phyloP scores from a whole-genome alignment of 208 protist species.

The Trypanosoma grayi region DNA sequence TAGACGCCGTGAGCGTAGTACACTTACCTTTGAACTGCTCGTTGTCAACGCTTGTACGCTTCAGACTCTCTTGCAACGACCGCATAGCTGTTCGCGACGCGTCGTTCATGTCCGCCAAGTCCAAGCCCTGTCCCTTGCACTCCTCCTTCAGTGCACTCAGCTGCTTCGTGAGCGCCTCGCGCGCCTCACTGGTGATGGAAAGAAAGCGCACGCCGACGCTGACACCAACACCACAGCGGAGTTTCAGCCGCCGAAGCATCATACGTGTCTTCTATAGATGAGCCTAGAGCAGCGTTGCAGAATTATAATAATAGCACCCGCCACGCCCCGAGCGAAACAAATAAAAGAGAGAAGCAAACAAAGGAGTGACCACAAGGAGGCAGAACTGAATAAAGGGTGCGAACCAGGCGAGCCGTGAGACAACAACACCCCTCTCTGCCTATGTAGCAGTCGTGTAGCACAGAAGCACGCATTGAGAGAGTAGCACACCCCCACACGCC shows the following conservation, averaged over 20 bases:
- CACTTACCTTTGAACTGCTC: constrained; percentile 74
- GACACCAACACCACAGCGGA: neutral
- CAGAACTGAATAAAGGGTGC: too few species aligned
- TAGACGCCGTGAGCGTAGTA: constrained; percentile 64
- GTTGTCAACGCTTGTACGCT: constrained; percentile 50
- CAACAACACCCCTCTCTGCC: too few species aligned
- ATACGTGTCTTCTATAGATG: too few species aligned
- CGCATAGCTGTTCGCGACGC: constrained; percentile 57
- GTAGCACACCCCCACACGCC: neutral
- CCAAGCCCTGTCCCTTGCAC: constrained; percentile 81
- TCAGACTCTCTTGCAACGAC: constrained; percentile 54
- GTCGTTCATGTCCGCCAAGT: constrained; percentile 88
- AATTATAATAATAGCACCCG: too few species aligned
- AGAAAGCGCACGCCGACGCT: constrained; percentile 22
- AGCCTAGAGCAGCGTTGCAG: too few species aligned
- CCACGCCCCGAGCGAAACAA: too few species aligned
- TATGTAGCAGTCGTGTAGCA: too few species aligned
- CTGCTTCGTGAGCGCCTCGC: constrained; percentile 72
- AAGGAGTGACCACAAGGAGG: too few species aligned
- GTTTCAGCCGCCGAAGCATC: constrained; percentile 14
- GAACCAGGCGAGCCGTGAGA: too few species aligned
- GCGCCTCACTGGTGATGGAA: constrained; percentile 36
- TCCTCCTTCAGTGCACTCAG: constrained; percentile 82
- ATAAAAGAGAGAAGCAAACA: neutral
- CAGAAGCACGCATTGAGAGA: too few species aligned